Conservation (phyloP, 192 early-diverging fungal species). For the Coemansia sp. region DNA sequence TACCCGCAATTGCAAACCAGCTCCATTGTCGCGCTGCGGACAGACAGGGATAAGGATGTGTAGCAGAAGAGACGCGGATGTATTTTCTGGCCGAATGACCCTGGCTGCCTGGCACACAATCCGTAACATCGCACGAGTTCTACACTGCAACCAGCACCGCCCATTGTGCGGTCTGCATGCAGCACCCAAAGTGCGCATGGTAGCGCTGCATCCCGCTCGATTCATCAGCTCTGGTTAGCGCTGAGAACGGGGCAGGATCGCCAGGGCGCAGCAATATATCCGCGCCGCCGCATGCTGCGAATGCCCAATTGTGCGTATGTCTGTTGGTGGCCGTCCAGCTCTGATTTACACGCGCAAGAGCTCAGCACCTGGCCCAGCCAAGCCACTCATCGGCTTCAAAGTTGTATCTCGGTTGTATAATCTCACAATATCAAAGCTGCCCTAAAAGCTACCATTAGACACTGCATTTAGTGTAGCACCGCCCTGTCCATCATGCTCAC, state of each 20-base stretch:
- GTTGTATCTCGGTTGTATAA: neutral
- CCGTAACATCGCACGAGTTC: neutral
- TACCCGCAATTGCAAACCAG: slow-evolving; percentile 8
- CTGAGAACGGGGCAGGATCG: neutral
- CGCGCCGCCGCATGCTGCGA: neutral
- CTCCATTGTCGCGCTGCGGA: slow-evolving; percentile 2
- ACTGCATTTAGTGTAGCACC: neutral
- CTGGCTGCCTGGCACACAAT: neutral
- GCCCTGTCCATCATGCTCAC: neutral
- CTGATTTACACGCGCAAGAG: neutral
- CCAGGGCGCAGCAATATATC: slow-evolving; percentile 7
- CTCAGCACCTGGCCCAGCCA: neutral
- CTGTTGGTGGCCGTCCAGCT: neutral
- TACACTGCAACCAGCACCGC: neutral
- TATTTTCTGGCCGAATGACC: neutral
- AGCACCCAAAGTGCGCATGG: slow-evolving; percentile 6
- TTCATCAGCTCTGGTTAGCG: slow-evolving; percentile 4
- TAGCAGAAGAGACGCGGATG: neutral
- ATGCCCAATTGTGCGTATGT: neutral
- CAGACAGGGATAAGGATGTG: neutral
- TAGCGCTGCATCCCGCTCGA: neutral
- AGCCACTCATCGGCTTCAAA: neutral
- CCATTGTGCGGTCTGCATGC: neutral
- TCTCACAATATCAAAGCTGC: neutral
- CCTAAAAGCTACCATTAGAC: neutral